Base-by-base conservation (phyloP, 2,329 filamentous ascomycete species). In the Berkeleyomyces rouxiae region DNA sequence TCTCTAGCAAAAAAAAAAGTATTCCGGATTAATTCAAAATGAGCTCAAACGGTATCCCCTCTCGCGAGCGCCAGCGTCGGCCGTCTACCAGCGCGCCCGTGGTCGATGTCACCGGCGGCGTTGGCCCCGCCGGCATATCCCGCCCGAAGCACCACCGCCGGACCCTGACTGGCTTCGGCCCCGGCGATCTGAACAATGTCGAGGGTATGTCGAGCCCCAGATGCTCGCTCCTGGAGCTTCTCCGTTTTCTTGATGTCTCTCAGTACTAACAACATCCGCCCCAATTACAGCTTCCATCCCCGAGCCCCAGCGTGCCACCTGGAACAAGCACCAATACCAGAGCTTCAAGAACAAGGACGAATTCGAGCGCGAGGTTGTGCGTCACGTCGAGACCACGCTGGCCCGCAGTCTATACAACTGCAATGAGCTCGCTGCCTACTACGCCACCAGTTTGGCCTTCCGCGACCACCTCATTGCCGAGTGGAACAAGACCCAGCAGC, bases 401-500 rank as follows among this genome's bases (percentile, higher is more conserved):
- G 93, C 93, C 66, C 88, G 93, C 65, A 96, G 91, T 70, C 83
- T 99, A 73, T 97, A 92, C 82, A 99, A 99, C 75, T 99, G 93
- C 75, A 91, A 99, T 77, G 93, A 99, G 75, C 81, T 82, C 62
- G 93, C 93, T 61, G 90, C 91, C 40, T 99, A 99, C 74, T 84
- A 88, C 6, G 93, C 92, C 67, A 90, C 91, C 51, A 89, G 90
- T 67, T 77, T 99, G 70, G 92, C 93, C 36, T 92, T 99, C 76
- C 84, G 93, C 70, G 92, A 99, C 73, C 86, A 90, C 61, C 79
- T 99, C 71, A 86, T 99, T 70, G 85, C 93, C 66, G 90, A 95
- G 68, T 99, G 93, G 93, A 99, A 97, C 77, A 90, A 86, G 75
- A 99, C 93, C 57, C 93, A 99, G 77, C 93, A 99, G 77, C 86